Conservation (phyloP, 108 stramenopile species). For the Skeletonema tropicum region DNA sequence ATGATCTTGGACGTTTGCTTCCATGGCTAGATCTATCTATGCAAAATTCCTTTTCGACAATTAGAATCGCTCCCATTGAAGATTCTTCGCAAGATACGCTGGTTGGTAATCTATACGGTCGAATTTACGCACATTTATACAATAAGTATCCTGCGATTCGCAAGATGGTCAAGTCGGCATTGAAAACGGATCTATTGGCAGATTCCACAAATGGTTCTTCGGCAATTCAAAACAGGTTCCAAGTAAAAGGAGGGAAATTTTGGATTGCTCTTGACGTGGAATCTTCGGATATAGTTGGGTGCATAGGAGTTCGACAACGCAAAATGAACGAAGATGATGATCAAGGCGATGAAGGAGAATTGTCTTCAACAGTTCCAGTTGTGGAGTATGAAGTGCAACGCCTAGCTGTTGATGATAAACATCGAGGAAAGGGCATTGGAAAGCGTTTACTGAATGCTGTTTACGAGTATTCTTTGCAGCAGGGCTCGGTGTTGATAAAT, state of each 20-base stretch:
- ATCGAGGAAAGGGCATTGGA: slow-evolving; percentile 66
- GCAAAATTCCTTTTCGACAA: neutral
- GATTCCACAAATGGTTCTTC: slow-evolving; percentile 12
- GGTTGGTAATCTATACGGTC: slow-evolving; percentile 56
- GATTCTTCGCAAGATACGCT: slow-evolving; percentile 21
- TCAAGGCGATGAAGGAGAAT: neutral
- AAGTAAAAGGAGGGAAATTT: slow-evolving; percentile 49
- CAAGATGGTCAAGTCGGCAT: slow-evolving; percentile 68
- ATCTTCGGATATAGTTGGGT: slow-evolving; percentile 50
- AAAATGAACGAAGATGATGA: slow-evolving; percentile 14
- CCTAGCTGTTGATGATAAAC: slow-evolving; percentile 57
- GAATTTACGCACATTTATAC: slow-evolving; percentile 55
- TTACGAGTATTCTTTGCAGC: slow-evolving; percentile 30
- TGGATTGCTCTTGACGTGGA: slow-evolving; percentile 43
- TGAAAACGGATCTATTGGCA: slow-evolving; percentile 58
- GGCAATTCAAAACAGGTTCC: slow-evolving; percentile 36
- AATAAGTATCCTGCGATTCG: slow-evolving; percentile 63
- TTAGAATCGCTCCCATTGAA: slow-evolving; percentile 28
- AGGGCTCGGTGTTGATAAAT: neutral
- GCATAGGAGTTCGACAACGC: slow-evolving; percentile 59
- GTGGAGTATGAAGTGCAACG: slow-evolving; percentile 65
- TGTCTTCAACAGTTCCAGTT: neutral
- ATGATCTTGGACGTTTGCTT: slow-evolving; percentile 25
- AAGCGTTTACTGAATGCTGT: slow-evolving; percentile 48
- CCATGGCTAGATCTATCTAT: slow-evolving; percentile 12